Percentiles rank a stretch among this genome's conserved stretches.
phyloP scores from a whole-genome alignment of 2,329 filamentous ascomycete species.

The Sclerotinia sclerotiorum region DNA sequence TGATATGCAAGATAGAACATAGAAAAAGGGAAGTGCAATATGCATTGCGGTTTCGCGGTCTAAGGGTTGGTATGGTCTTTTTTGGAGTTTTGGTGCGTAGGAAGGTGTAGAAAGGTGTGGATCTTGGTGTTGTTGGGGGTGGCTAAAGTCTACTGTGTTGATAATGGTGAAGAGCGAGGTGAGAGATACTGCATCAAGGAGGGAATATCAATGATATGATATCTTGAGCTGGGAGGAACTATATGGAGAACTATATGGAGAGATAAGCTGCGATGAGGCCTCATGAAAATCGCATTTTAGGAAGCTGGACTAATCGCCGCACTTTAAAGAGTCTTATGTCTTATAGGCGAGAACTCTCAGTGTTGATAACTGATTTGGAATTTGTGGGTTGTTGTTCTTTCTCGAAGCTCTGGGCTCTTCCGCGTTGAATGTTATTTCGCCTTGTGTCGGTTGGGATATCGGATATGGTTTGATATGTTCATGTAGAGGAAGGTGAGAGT shows the following conservation, averaged over 20 bases:
- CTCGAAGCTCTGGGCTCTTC: slow-evolving; percentile 37
- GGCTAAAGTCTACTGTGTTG: slow-evolving; percentile 60
- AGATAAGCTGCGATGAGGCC: slow-evolving; percentile 3
- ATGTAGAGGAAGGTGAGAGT: slow-evolving; percentile 55
- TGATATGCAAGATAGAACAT: slow-evolving; percentile 52
- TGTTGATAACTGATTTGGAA: slow-evolving; percentile 46
- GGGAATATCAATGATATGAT: slow-evolving; percentile 29
- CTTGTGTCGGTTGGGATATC: slow-evolving; percentile 26
- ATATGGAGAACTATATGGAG: background rate
- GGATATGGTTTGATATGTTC: slow-evolving; percentile 49
- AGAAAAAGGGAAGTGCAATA: slow-evolving; percentile 48
- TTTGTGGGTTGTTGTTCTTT: slow-evolving; percentile 35
- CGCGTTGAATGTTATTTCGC: slow-evolving; percentile 25
- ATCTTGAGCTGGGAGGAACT: slow-evolving; percentile 44
- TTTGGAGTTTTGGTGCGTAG: slow-evolving; percentile 53
- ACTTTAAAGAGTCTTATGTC: slow-evolving; percentile 48
- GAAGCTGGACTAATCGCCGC: slow-evolving; percentile 53
- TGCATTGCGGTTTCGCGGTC: slow-evolving; percentile 52
- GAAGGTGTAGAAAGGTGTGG: slow-evolving; percentile 54
- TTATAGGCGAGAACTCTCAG: slow-evolving; percentile 46
- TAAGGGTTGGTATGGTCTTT: slow-evolving; percentile 51
- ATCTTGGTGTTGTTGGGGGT: slow-evolving; percentile 58
- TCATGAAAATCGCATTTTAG: slow-evolving; percentile 48
- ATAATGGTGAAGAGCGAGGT: slow-evolving; percentile 36
- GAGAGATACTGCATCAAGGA: slow-evolving; percentile 22